Evolutionary conservation across 495 filamentous ascomycete species (phyloP), one percentile per base, ranked within the genome.

Genomic region (Penicillium simplicissimum): DNA sequence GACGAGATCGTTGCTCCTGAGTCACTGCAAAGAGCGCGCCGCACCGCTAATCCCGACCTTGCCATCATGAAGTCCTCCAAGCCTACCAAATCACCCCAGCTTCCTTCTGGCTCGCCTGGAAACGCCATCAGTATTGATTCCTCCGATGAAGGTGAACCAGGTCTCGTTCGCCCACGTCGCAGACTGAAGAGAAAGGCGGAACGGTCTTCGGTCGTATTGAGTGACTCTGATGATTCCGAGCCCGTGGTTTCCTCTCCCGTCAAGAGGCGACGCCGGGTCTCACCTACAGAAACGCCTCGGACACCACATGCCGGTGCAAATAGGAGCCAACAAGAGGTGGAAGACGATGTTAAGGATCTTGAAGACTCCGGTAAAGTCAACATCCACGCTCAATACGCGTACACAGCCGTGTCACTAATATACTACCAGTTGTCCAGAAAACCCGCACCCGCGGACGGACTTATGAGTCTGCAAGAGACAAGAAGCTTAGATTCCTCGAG

Each of bases 401-500:
- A 65, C 48, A 67, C 59, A 9, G 23, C 15, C 19, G 11, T 40
- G 14, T 28, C 37, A 13, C 23, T 52, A 19, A 58, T 33, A 38
- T 17, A 15, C 36, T 35, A 17, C 52, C 52, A 80, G 74, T 74
- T 55, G 64, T 79, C 23, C 76, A 74, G 58, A 61, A 72, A 31
- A 76, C 68, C 13, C 74, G 81, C 11, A 82, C 81, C 13, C 74
- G 81, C 25, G 79, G 76, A 8, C 64, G 63, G 21, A 42, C 68
- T 10, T 70, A 72, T 21, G 76, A 73, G 49, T 78, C 79, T 3
- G 75, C 79, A 28, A 73, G 80, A 57, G 74, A 76, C 21, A 74
- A 75, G 31, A 73, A 75, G 57, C 71, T 81, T 45, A 79, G 74
- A 53, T 73, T 78, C 23, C 64, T 87, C 31, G 84, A 88, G 61